phyloP scores from a whole-genome alignment of 129 eudicot genomes.

The Artemisia tridentata region DNA sequence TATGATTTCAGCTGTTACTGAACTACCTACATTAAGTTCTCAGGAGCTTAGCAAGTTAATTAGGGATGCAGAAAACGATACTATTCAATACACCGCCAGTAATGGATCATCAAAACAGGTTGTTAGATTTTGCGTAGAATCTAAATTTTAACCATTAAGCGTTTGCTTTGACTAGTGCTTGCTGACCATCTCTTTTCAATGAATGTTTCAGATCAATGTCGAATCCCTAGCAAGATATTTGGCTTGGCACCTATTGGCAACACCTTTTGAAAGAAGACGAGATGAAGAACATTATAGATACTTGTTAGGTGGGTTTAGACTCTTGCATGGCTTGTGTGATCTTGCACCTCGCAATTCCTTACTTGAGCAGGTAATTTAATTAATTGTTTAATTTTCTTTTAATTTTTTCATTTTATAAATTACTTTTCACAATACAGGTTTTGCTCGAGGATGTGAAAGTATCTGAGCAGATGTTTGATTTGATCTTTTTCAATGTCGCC shows the following conservation, averaged over 20 bases:
- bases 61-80: conserved; percentile 58
- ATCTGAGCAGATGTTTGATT: conserved; percentile 76
- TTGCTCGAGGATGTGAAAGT: conserved; percentile 78
- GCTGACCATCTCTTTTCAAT: conserved; percentile 2
- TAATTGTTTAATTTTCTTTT: neutral
- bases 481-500: conserved; percentile 54
- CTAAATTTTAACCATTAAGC: conserved; percentile 15
- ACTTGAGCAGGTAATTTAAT: conserved; percentile 68
- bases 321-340: conserved; percentile 70
- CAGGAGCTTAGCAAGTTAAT: conserved; percentile 62
- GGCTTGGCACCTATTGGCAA: conserved; percentile 68
- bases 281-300: conserved; percentile 63
- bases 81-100: conserved; percentile 36
- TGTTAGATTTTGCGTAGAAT: conserved; percentile 10
- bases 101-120: conserved; percentile 73
- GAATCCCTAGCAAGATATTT: conserved; percentile 61
- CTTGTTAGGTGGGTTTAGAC: conserved; percentile 64
- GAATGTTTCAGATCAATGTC: conserved; percentile 63
- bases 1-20: conserved; percentile 69
- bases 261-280: conserved; percentile 43
- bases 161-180: neutral
- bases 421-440: conserved; percentile 51
- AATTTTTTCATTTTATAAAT: conserved; percentile 1
- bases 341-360: conserved; percentile 65
- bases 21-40: conserved; percentile 57